Conservation (phyloP, 257 asterid genomes). For the Solanum dulcamara region DNA sequence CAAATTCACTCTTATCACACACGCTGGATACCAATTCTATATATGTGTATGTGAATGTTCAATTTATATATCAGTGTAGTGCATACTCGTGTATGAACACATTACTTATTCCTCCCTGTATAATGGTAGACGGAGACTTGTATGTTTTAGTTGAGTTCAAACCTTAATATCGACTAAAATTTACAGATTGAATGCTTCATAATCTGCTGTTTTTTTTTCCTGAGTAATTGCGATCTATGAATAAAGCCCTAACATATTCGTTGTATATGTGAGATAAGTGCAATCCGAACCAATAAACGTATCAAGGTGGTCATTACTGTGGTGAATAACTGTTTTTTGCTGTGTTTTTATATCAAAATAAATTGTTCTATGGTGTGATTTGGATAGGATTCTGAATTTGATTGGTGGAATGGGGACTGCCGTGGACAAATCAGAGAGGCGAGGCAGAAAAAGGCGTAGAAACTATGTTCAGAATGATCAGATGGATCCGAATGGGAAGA, state of each 20-base stretch:
- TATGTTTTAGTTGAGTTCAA: not conserved
- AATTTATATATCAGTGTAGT: not conserved
- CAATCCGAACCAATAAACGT: not conserved
- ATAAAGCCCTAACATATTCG: not conserved
- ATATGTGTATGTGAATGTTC: not conserved
- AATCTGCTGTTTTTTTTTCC: not conserved
- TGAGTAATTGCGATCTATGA: not conserved
- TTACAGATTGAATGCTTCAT: not conserved
- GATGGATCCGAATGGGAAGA: conserved; percentile 32
- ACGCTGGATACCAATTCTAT: too few relatives aligned
- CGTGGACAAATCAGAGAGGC: conserved; percentile 21
- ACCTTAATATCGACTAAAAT: not conserved
- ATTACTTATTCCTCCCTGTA: not conserved
- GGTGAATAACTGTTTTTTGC: not conserved
- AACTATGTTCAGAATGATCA: conserved; percentile 23
- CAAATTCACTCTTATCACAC: too few relatives aligned
- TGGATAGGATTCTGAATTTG: conserved; percentile 1
- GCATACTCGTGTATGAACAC: not conserved
- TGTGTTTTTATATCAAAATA: not conserved
- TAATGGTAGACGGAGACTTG: not conserved
- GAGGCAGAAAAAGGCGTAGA: conserved; percentile 66
- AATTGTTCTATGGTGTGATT: conserved; percentile 9
- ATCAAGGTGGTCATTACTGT: not conserved
- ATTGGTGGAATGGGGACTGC: conserved; percentile 29
- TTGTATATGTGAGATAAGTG: not conserved